A percentile compares a stretch with the other conserved stretches of the same genome.
Evolutionary conservation across 2,329 filamentous ascomycete species (phyloP).

Genomic region (Phoma herbarum): DNA sequence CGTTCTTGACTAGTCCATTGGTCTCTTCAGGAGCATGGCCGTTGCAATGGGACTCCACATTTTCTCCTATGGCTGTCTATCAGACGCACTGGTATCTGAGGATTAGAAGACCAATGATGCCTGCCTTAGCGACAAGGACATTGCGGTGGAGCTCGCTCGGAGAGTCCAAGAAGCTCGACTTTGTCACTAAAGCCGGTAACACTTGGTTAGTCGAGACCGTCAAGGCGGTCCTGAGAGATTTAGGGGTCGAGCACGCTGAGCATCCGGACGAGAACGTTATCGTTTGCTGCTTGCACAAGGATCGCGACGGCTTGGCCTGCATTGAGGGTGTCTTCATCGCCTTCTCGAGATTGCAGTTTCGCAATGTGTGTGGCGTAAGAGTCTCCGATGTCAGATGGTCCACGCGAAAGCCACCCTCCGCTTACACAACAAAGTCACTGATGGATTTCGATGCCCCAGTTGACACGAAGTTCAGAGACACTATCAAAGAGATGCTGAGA

Average conservation of each 20-base stretch:
- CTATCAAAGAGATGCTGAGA: conserved; percentile 32
- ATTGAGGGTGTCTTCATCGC: conserved; percentile 34
- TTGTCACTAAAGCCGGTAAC: conserved; percentile 35
- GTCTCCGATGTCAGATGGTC: conserved; percentile 32
- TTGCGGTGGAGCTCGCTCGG: conserved; percentile 30
- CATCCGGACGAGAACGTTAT: conserved; percentile 25
- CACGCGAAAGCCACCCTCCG: conserved; percentile 17
- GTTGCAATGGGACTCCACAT: conserved; percentile 39
- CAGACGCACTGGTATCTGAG: conserved; percentile 31
- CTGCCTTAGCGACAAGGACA: conserved; percentile 17
- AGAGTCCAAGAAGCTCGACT: conserved; percentile 38
- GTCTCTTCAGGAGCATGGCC: conserved; percentile 37
- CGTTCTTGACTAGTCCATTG: conserved; percentile 33
- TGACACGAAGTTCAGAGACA: conserved; percentile 31
- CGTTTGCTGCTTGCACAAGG: conserved; percentile 35
- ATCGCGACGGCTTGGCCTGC: conserved; percentile 32
- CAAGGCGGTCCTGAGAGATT: conserved; percentile 30
- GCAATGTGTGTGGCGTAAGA: conserved; percentile 36
- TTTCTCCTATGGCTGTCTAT: conserved; percentile 30
- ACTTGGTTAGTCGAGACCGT: conserved; percentile 40
- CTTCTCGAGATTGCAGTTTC: conserved; percentile 39
- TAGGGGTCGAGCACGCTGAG: conserved; percentile 37
- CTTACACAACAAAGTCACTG: not conserved
- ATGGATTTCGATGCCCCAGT: conserved; percentile 3
- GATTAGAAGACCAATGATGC: not conserved